Evolutionary conservation across 106 monocot genomes (phyloP), one percentile per base, ranked within the genome.

Genomic region (Apostasia shenzhenica): DNA sequence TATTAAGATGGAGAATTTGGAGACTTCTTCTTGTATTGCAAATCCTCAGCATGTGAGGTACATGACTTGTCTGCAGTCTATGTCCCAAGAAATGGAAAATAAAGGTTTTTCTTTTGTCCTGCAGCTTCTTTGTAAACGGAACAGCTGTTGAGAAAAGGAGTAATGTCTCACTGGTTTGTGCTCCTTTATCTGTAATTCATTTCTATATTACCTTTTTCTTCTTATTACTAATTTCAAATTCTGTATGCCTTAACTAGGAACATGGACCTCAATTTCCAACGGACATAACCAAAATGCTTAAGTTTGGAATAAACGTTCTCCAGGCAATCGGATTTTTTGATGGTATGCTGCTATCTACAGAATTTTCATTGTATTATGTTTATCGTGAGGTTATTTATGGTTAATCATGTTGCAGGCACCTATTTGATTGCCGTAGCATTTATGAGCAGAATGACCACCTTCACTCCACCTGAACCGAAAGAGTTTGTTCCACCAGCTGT

Each of bases 211-310:
- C 43, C 41, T 69, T 40, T 40, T 26, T 37, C 45, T 54, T 54
- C 48, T 4, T 55, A 44, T 56, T 41, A 48, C 57, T 48, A 63
- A 10, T 66, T 49, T 66, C 39, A 48, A n/a, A 26, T 65, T 44
- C 44, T 63, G 70, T 45, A 55, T 75, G 48, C 57, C 48, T 60
- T 67, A 59, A 52, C 55, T 76, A 97, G 99, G 89, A 90, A 26
- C 66, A 26, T 60, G 99, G 90, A 44, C 93, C 99, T 78, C 99
- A 93, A 70, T 76, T 85, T 59, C 99, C 92, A 54, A 85, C 93
- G 39, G 89, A 93, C 84, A 93, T 99, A 53, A 89, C 99, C 48
- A 93, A 75, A 76, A 79, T 92, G 86, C 85, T 92, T 64, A 99
- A 90, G 69, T 86, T 80, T 70, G 99, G 92, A 38, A 83, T 85